A percentile compares a stretch with the other conserved stretches of the same genome.
These are phyloP conservation scores for Fusarium pseudoanthophilum DNA, from an alignment of 2,329 filamentous ascomycete species.

Conservation along the genomic window DNA sequence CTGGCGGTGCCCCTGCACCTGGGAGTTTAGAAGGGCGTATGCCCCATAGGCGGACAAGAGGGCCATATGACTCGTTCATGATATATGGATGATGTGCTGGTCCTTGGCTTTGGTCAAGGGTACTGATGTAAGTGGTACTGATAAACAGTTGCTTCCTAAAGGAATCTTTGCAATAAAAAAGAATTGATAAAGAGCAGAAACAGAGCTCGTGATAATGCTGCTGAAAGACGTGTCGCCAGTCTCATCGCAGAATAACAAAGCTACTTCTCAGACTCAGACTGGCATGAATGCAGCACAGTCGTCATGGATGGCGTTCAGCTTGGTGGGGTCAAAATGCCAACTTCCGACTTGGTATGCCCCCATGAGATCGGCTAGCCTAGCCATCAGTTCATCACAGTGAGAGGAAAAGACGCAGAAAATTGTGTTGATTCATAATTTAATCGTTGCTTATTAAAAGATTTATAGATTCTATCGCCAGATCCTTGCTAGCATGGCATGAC, in stretches of 20 bases:
- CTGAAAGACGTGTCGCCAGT: neutral
- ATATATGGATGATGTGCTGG: conserved; percentile 1
- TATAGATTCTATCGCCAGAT: conserved; percentile 40
- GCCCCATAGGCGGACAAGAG: conserved; percentile 65
- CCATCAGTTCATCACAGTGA: neutral
- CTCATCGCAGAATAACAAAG: neutral
- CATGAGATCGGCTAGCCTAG: conserved; percentile 4
- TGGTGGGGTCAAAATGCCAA: conserved; percentile 30
- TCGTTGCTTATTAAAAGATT: conserved; percentile 41
- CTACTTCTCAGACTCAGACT: neutral
- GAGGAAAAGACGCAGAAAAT: neutral
- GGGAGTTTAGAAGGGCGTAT: conserved; percentile 61
- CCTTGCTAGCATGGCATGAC: conserved; percentile 35
- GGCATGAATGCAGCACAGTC: conserved; percentile 10
- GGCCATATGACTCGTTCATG: conserved; percentile 51
- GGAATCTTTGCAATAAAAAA: neutral
- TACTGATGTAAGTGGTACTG: conserved; percentile 4
- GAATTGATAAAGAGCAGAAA: neutral
- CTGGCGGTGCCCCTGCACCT: conserved; percentile 48
- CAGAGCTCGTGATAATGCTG: neutral
- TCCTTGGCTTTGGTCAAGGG: conserved; percentile 1
- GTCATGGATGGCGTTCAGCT: conserved; percentile 29
- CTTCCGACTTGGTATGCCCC: conserved; percentile 23
- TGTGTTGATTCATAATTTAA: conserved; percentile 29
- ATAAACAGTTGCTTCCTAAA: neutral